Percentiles rank a stretch among this genome's conserved stretches.
phyloP scores from a whole-genome alignment of 306 rosid genomes.

The Citrullus colocynthis region DNA sequence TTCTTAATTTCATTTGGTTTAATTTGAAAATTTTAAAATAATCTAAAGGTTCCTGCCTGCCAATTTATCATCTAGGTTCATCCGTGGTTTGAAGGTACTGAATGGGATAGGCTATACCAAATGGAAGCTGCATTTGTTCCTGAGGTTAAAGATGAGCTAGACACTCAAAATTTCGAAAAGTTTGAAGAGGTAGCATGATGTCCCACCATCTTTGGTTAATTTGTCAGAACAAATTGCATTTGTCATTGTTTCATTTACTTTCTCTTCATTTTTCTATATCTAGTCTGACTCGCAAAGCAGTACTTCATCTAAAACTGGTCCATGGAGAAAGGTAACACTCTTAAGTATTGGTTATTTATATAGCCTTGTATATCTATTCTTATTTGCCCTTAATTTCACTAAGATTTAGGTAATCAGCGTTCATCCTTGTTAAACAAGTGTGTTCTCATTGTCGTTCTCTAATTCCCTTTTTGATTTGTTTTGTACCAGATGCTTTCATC shows the following conservation, averaged over 20 bases:
- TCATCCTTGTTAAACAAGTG: not conserved
- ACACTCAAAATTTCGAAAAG: slow-evolving; percentile 95
- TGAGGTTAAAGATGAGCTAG: slow-evolving; percentile 90
- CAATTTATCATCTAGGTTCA: slow-evolving; percentile 50
- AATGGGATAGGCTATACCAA: slow-evolving; percentile 81
- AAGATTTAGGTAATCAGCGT: not conserved
- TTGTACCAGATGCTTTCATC: slow-evolving; percentile 87
- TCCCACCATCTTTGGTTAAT: slow-evolving; percentile 8
- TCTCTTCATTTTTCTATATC: slow-evolving; percentile 15
- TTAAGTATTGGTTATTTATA: not conserved
- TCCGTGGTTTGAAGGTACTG: slow-evolving; percentile 56
- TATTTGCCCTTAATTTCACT: not conserved
- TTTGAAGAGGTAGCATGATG: slow-evolving; percentile 70
- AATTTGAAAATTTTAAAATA: slow-evolving; percentile 13
- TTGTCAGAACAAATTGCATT: slow-evolving; percentile 8
- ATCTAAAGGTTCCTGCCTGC: slow-evolving; percentile 29
- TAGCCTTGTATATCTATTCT: not conserved
- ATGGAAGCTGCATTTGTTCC: slow-evolving; percentile 98
- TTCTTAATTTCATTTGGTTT: slow-evolving; percentile 33
- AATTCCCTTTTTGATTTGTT: slow-evolving; percentile 10
- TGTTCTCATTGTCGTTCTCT: not conserved
- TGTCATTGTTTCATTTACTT: slow-evolving; percentile 12
- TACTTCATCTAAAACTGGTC: slow-evolving; percentile 60
- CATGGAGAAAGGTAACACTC: slow-evolving; percentile 80
- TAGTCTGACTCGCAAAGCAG: slow-evolving; percentile 59